Conservation (phyloP, 305 asterid genomes). For the Fraxinus velutina region DNA sequence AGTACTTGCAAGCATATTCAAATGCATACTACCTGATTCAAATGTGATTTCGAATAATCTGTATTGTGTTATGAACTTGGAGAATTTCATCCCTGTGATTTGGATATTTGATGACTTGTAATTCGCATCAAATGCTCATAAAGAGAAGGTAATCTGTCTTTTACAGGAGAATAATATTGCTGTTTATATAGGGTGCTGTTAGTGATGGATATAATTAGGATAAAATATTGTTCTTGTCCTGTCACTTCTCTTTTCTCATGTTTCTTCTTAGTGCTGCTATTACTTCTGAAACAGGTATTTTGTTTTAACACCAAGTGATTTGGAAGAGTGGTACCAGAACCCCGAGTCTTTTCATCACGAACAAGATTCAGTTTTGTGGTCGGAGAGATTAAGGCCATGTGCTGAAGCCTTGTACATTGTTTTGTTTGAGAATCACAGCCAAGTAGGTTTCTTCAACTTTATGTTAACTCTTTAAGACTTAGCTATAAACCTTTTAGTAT, state of each 20-base stretch:
- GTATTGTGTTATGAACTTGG: conserved; percentile 16
- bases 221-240: background rate
- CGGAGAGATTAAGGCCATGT: conserved; percentile 94
- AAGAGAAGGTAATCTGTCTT: background rate
- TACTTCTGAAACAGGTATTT: conserved; percentile 67
- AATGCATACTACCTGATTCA: background rate
- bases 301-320: conserved; percentile 75
- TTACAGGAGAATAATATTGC: background rate
- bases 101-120: background rate
- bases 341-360: conserved; percentile 93
- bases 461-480: conserved; percentile 18
- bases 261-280: conserved; percentile 22
- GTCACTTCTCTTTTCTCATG: background rate
- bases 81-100: conserved; percentile 5
- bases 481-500: conserved; percentile 12
- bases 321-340: conserved; percentile 87
- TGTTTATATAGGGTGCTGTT: conserved; percentile 9
- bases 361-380: conserved; percentile 91
- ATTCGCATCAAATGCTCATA: background rate
- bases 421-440: conserved; percentile 85
- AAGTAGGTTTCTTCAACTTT: conserved; percentile 49
- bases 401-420: conserved; percentile 94
- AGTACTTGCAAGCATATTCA: conserved; percentile 4
- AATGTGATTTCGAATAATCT: background rate
- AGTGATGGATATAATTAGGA: conserved; percentile 1